These are phyloP conservation scores for Pinus tabuliformis DNA, from an alignment of 75 land plant species.

Conservation along the genomic window DNA sequence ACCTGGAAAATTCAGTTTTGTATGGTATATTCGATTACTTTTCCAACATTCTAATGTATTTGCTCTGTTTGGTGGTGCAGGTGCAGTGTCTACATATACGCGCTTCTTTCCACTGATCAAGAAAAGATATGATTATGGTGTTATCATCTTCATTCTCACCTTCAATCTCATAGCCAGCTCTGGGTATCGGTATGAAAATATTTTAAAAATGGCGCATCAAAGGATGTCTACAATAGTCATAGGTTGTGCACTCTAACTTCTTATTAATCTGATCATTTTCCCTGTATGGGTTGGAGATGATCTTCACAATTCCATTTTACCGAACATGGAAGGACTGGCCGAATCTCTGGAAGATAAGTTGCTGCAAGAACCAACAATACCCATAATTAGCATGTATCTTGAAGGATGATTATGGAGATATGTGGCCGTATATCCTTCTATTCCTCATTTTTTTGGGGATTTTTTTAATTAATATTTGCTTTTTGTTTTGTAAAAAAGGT, in stretches of 20 bases:
- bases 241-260: slow-evolving; percentile 35
- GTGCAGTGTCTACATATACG: slow-evolving; percentile 25
- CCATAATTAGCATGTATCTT: no score
- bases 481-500: no score
- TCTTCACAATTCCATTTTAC: no score
- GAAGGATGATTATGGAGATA: no score
- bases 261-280: slow-evolving; percentile 10
- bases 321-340: slow-evolving; percentile 5
- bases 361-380: no score
- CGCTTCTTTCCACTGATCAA: slow-evolving; percentile 41
- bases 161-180: slow-evolving; percentile 10
- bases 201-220: no score
- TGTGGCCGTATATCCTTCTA: no score
- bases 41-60: background rate
- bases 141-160: slow-evolving; percentile 15
- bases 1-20: no score
- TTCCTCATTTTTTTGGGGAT: no score
- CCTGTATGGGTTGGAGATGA: no score
- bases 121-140: slow-evolving; percentile 22
- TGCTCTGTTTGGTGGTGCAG: slow-evolving; percentile 14
- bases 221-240: background rate
- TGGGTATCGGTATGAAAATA: background rate
- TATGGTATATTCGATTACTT: background rate
- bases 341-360: slow-evolving; percentile 26
- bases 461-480: no score